Conservation (phyloP, 495 filamentous ascomycete species). For the Cryomyces minteri region DNA sequence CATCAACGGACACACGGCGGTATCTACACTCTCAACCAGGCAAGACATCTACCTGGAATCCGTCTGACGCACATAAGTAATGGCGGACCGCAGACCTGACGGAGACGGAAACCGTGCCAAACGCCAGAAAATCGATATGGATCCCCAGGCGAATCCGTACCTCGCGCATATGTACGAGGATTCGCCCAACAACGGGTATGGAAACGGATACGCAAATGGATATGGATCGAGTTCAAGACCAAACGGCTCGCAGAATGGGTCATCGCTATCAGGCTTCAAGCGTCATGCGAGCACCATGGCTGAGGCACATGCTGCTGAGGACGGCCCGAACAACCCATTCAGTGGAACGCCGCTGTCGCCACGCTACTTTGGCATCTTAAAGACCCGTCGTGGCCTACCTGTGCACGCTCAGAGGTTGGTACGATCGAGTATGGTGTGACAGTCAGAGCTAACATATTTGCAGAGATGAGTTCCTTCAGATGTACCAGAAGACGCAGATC, state of each 20-base stretch:
- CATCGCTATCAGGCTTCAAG: conserved; percentile 43
- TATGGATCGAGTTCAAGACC: no score
- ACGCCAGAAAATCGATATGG: conserved; percentile 27
- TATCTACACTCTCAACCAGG: no score
- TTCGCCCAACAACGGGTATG: conserved; percentile 24
- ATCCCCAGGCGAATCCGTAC: conserved; percentile 60
- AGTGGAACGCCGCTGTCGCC: conserved; percentile 54
- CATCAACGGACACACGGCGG: no score
- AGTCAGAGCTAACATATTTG: not conserved
- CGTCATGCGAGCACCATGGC: conserved; percentile 68
- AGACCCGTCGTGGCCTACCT: conserved; percentile 67
- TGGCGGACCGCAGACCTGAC: conserved; percentile 19
- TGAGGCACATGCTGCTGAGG: conserved; percentile 54
- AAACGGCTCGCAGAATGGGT: conserved; percentile 12
- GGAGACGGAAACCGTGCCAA: conserved; percentile 23
- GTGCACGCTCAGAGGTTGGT: conserved; percentile 73
- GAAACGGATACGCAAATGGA: conserved; percentile 9
- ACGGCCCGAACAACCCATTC: conserved; percentile 74
- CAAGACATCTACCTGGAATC: not conserved
- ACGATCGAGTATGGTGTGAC: not conserved
- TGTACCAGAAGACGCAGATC: conserved; percentile 86
- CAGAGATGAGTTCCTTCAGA: conserved; percentile 79
- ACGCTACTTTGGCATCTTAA: conserved; percentile 76
- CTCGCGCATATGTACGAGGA: conserved; percentile 71
- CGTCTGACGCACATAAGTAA: conserved; percentile 15